phyloP scores from a whole-genome alignment of 371 early-diverging fungal genomes.

The Blastocladiella emersonii region DNA sequence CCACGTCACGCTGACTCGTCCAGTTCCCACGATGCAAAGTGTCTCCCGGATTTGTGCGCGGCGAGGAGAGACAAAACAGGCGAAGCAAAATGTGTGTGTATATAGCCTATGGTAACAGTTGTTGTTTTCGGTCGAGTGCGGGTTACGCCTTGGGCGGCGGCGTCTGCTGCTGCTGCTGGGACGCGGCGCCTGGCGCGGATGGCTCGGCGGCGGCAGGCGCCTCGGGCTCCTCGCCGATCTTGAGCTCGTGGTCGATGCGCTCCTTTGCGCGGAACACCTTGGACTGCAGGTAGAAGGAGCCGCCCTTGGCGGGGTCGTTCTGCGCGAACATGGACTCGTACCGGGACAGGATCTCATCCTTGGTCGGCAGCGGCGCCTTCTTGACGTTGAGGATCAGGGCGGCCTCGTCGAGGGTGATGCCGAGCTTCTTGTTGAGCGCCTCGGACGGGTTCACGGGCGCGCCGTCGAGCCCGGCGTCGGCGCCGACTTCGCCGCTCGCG shows the following conservation, averaged over 20 bases:
- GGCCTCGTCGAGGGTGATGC: slow-evolving; percentile 85
- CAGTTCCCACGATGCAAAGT: no score
- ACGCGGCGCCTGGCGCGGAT: not conserved
- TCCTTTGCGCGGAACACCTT: slow-evolving; percentile 89
- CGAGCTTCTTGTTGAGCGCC: slow-evolving; percentile 62
- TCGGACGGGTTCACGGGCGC: slow-evolving; percentile 34
- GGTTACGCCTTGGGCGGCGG: no score
- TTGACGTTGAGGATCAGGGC: slow-evolving; percentile 79
- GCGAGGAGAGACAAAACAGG: no score
- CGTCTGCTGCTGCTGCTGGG: no score
- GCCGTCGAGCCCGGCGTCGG: slow-evolving; percentile 18
- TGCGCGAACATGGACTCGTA: slow-evolving; percentile 78
- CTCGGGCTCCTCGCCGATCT: not conserved
- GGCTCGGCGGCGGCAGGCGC: not conserved
- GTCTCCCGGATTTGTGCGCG: no score
- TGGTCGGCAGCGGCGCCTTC: slow-evolving; percentile 1
- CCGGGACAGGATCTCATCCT: slow-evolving; percentile 30
- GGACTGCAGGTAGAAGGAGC: slow-evolving; percentile 86
- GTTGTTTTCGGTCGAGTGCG: no score
- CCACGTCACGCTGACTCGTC: no score
- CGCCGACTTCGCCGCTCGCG: slow-evolving; percentile 18
- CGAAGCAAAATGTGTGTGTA: no score
- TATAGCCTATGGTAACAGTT: no score
- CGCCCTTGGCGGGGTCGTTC: slow-evolving; percentile 75
- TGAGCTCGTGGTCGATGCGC: slow-evolving; percentile 44